Percentiles rank a stretch among this genome's conserved stretches.
phyloP scores from a whole-genome alignment of 371 early-diverging fungal genomes.

The Apophysomyces trapeziformis region DNA sequence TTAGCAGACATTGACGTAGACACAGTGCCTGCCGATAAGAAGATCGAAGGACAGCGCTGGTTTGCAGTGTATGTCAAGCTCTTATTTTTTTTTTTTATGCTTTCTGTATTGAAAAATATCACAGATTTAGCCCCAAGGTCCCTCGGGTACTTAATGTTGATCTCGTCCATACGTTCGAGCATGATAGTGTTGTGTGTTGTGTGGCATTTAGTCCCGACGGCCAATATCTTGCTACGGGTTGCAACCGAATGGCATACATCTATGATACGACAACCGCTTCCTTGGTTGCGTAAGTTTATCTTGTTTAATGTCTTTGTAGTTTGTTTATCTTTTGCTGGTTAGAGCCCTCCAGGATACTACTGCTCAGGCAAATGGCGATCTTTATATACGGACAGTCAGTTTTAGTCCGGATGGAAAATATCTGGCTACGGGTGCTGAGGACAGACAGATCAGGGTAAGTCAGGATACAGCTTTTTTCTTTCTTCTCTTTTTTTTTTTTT shows the following conservation, averaged over 20 bases:
- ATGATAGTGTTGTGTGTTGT: constrained; percentile 89
- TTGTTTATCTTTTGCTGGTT: not conserved
- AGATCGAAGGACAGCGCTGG: constrained; percentile 90
- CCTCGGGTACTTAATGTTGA: constrained; percentile 75
- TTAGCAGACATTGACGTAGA: constrained; percentile 85
- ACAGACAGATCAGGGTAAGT: constrained; percentile 83
- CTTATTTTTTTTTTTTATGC: constrained; percentile 13
- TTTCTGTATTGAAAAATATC: not conserved
- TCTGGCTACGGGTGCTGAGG: constrained; percentile 43
- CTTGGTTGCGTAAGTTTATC: not conserved
- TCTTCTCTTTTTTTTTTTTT: not conserved
- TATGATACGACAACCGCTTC: constrained; percentile 77
- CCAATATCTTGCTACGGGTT: constrained; percentile 92
- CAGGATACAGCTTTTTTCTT: not conserved
- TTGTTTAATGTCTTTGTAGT: not conserved
- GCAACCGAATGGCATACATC: constrained; percentile 86
- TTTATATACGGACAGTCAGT: constrained; percentile 94
- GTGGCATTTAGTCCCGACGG: constrained; percentile 94
- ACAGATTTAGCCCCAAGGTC: constrained; percentile 73
- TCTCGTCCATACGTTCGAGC: constrained; percentile 84
- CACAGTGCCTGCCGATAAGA: constrained; percentile 75
- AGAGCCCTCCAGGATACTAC: constrained; percentile 79
- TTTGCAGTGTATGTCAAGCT: constrained; percentile 67
- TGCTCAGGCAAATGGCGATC: constrained; percentile 63
- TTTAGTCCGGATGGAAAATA: constrained; percentile 91